phyloP scores from a whole-genome alignment of 1,139 yeast genomes.

The Hyphopichia buzzinii region DNA sequence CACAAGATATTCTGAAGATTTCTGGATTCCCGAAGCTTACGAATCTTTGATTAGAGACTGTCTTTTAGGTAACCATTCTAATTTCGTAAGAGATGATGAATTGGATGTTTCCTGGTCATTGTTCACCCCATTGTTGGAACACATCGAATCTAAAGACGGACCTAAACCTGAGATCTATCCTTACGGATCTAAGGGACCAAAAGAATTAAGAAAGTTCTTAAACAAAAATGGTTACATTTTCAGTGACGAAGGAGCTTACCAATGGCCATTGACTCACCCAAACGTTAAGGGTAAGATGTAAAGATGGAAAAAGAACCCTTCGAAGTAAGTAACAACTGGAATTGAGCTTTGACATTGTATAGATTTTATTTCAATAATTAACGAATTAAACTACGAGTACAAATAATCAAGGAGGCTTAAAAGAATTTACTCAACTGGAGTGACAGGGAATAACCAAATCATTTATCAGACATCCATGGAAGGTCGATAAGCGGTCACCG shows the following conservation, averaged over 20 bases:
- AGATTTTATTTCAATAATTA: not conserved
- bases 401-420: not conserved
- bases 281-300: conserved; percentile 37
- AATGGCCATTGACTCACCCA: conserved; percentile 82
- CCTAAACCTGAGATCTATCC: conserved; percentile 68
- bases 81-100: conserved; percentile 97
- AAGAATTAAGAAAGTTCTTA: conserved; percentile 59
- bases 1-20: conserved; percentile 72
- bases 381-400: not conserved
- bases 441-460: not conserved
- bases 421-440: not conserved
- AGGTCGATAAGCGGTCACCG: conserved; percentile 77
- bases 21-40: conserved; percentile 97
- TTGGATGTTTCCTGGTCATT: conserved; percentile 89
- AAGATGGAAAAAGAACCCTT: conserved; percentile 1
- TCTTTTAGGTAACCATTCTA: conserved; percentile 88
- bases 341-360: not conserved
- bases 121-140: conserved; percentile 85
- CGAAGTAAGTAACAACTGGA: not conserved
- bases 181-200: conserved; percentile 93
- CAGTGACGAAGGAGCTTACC: conserved; percentile 59
- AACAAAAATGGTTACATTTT: conserved; percentile 67
- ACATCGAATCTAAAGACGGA: conserved; percentile 67
- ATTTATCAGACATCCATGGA: conserved; percentile 66
- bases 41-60: conserved; percentile 94